Conservation (phyloP, 1,284 basidiomycete genomes). For the Boletellus deceptivus region DNA sequence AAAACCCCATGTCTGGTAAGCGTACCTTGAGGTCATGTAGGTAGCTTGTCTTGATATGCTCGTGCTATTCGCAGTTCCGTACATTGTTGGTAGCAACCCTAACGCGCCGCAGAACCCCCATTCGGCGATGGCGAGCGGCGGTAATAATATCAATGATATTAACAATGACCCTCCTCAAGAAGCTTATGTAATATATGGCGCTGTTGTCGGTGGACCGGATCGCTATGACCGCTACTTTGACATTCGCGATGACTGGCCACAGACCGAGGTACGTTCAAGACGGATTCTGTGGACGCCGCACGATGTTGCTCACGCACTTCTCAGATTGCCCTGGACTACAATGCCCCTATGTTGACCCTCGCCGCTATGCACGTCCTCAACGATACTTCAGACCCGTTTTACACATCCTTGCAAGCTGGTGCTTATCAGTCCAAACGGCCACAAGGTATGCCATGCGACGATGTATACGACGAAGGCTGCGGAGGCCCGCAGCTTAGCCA, state of each 20-base stretch:
- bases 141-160: conserved; percentile 64
- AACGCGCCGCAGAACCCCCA: conserved; percentile 90
- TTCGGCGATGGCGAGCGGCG: conserved; percentile 84
- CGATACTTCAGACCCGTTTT: conserved; percentile 76
- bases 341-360: conserved; percentile 81
- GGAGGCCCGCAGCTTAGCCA: conserved; percentile 48
- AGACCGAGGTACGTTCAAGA: conserved; percentile 65
- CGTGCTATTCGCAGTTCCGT: conserved; percentile 52
- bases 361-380: conserved; percentile 71
- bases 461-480: conserved; percentile 59
- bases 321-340: conserved; percentile 77
- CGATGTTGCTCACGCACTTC: conserved; percentile 19
- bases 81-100: conserved; percentile 82
- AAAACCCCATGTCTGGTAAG: conserved; percentile 78
- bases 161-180: conserved; percentile 71
- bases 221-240: conserved; percentile 77
- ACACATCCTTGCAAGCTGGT: conserved; percentile 64
- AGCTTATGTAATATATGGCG: conserved; percentile 81
- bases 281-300: background rate
- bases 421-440: conserved; percentile 65
- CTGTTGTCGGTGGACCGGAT: conserved; percentile 85
- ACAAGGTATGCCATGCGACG: conserved; percentile 72
- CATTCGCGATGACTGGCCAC: conserved; percentile 78
- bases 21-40: background rate
- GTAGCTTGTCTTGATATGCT: conserved; percentile 1